Conservation (phyloP, 2,329 filamentous ascomycete species). For the Penicillium italicum region DNA sequence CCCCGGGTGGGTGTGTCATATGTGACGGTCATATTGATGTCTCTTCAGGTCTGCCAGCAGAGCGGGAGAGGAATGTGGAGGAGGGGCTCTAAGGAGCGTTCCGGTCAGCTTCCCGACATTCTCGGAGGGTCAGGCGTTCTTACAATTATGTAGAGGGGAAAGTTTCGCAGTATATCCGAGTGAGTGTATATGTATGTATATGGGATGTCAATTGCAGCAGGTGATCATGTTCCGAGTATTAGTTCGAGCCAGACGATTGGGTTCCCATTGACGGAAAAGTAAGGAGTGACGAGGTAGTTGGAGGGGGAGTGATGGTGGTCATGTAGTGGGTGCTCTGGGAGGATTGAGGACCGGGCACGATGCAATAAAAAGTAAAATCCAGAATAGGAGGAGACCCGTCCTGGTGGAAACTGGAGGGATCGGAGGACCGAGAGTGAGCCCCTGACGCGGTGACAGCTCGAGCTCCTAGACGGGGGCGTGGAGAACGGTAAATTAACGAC, state of each 20-base stretch:
- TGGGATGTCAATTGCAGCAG: slow-evolving; percentile 24
- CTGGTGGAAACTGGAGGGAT: slow-evolving; percentile 28
- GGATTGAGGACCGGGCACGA: slow-evolving; percentile 27
- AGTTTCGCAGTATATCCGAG: slow-evolving; percentile 8
- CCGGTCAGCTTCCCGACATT: slow-evolving; percentile 8
- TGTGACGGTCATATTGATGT: slow-evolving; percentile 67
- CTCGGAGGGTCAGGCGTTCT: neutral
- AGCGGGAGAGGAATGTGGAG: slow-evolving; percentile 25
- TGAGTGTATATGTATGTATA: slow-evolving; percentile 10
- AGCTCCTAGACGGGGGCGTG: slow-evolving; percentile 24
- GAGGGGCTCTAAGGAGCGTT: neutral
- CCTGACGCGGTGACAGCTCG: slow-evolving; percentile 40
- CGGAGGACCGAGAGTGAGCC: slow-evolving; percentile 26
- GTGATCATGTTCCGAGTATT: slow-evolving; percentile 32
- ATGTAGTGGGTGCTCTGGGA: slow-evolving; percentile 22
- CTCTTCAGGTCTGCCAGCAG: slow-evolving; percentile 42
- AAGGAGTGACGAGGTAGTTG: slow-evolving; percentile 27
- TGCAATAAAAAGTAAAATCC: slow-evolving; percentile 28
- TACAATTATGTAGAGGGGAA: slow-evolving; percentile 18
- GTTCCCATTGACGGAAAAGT: slow-evolving; percentile 27
- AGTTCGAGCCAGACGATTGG: slow-evolving; percentile 19
- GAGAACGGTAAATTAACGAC: slow-evolving; percentile 29
- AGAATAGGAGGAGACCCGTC: slow-evolving; percentile 38
- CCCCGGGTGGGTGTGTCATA: slow-evolving; percentile 69
- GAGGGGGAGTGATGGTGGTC: slow-evolving; percentile 27